phyloP scores from a whole-genome alignment of 768 basidiomycete species.

The Lactarius vividus region DNA sequence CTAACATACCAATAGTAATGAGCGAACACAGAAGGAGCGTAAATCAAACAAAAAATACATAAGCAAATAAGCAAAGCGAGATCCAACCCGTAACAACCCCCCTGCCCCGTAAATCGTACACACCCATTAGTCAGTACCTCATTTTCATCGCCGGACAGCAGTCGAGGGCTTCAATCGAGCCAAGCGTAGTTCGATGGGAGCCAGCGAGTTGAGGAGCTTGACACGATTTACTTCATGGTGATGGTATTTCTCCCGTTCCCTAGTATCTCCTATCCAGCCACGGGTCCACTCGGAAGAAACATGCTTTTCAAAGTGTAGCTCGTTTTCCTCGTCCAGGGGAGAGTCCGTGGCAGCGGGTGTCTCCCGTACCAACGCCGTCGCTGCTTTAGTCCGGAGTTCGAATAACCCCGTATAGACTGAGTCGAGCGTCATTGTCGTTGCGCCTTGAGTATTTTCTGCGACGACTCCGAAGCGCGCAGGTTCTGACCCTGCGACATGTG shows the following conservation, averaged over 20 bases:
- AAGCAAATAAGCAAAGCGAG: background rate
- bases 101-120: conserved; percentile 8
- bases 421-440: conserved; percentile 51
- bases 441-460: conserved; percentile 53
- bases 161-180: conserved; percentile 27
- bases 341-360: conserved; percentile 28
- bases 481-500: conserved; percentile 41
- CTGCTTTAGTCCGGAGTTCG: conserved; percentile 52
- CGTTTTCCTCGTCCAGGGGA: conserved; percentile 34
- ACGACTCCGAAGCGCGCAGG: conserved; percentile 43
- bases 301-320: conserved; percentile 35
- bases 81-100: background rate
- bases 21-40: background rate
- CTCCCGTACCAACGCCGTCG: conserved; percentile 39
- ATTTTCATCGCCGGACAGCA: background rate
- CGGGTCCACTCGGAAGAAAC: conserved; percentile 36
- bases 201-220: conserved; percentile 49
- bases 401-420: conserved; percentile 51
- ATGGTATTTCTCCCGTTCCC: conserved; percentile 28
- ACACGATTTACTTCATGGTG: conserved; percentile 41
- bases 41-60: background rate
- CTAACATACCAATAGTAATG: background rate
- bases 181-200: conserved; percentile 45
- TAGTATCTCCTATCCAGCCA: conserved; percentile 59
- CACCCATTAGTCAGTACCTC: background rate